Base-by-base conservation (phyloP, 345 rosid genomes). In the Raphanus sativus region DNA sequence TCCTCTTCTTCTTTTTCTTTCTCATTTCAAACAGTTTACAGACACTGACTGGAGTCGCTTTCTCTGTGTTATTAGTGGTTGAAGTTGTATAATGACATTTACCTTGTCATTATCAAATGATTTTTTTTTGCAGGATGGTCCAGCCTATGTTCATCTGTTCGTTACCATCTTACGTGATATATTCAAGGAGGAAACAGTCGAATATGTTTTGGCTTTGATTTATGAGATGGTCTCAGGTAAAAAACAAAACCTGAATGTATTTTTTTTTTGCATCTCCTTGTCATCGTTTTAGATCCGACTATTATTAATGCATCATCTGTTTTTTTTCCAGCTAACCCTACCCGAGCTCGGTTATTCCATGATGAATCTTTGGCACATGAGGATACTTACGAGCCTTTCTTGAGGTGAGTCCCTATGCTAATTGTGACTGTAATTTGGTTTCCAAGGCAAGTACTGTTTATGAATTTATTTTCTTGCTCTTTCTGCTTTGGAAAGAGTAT, bases 101-200 rank as follows among this genome's bases (percentile, higher is more conserved):
- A 1, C 24, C 48, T 60, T 50, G 62, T 58, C n/a, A n/a, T n/a
- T n/a, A n/a, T n/a, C n/a, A n/a, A n/a, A n/a, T n/a, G n/a, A n/a
- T 25, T 59, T n/a, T 69, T 75, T 58, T 87, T 21, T 67, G 83
- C 90, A 95, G 99, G 96, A 91, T 87, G 99, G 99, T 70, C 94
- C 96, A 55, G 92, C 94, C 36, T 95, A 95, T 73, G 87, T 90
- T 80, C 88, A 81, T 64, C 89, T 91, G 38, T 95, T 95, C 87
- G 96, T 91, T 77, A 83, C 81, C 88, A 95, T 95, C 68, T 80
- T 95, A 65, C 89, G 91, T 36, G 96, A 95, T 63, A 93, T 93
- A 61, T 87, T 81, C 78, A 95, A 95, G 85, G 98, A 93, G 81
- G 99, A 95, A 80, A 95, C 98, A 0, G 93, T 95, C 42, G 99